A percentile compares a stretch with the other conserved stretches of the same genome.
These are phyloP conservation scores for Aspergillus melleus DNA, from an alignment of 2,329 filamentous ascomycete species.

Conservation along the genomic window DNA sequence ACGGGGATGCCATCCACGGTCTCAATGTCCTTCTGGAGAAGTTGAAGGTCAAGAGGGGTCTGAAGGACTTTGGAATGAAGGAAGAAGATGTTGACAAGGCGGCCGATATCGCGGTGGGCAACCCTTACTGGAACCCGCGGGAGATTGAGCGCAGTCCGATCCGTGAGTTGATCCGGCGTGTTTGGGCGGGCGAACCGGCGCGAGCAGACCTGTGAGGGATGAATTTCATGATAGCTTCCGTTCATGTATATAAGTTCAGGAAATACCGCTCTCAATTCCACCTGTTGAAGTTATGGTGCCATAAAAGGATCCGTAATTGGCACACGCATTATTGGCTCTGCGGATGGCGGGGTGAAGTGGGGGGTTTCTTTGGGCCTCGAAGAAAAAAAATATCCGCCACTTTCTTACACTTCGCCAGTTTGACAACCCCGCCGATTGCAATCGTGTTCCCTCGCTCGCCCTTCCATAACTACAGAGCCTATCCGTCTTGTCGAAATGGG, in stretches of 20 bases:
- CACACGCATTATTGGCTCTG: constrained; percentile 12
- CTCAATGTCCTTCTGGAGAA: constrained; percentile 58
- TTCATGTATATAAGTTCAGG: neutral
- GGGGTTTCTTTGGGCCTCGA: constrained; percentile 21
- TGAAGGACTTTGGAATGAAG: constrained; percentile 60
- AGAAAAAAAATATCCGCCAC: constrained; percentile 21
- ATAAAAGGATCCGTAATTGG: constrained; percentile 8
- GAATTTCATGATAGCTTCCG: neutral
- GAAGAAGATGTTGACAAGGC: constrained; percentile 62
- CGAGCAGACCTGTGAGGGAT: constrained; percentile 49
- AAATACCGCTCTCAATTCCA: neutral
- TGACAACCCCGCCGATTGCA: constrained; percentile 3
- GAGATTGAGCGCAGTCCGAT: constrained; percentile 53
- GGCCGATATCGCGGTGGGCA: constrained; percentile 58
- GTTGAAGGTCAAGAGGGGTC: constrained; percentile 53
- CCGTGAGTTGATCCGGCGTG: constrained; percentile 58
- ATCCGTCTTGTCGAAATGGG: constrained; percentile 22
- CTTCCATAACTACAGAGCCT: neutral
- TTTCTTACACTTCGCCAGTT: constrained; percentile 8
- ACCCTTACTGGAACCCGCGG: constrained; percentile 62
- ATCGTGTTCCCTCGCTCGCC: neutral
- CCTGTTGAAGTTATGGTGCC: neutral
- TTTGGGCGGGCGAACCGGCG: constrained; percentile 62
- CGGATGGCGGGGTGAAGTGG: constrained; percentile 36
- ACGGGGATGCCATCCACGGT: constrained; percentile 59